These are phyloP conservation scores for Cymbopogon flexuosus DNA, from an alignment of 202 grass and related monocot species.

Conservation along the genomic window DNA sequence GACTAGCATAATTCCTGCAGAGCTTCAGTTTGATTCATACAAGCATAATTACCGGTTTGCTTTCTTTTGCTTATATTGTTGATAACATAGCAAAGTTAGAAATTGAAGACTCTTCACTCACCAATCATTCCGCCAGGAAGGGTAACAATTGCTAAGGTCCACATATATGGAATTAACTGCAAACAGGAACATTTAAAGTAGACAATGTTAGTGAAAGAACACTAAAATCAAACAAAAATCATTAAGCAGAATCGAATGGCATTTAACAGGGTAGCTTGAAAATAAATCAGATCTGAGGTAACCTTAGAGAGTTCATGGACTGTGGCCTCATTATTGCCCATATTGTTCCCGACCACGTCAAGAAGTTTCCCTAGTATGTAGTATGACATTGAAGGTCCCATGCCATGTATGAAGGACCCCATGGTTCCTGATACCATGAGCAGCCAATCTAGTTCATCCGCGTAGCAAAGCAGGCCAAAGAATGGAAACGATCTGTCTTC, in stretches of 20 bases:
- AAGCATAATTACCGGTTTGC: background rate
- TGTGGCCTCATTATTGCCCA: slow-evolving; percentile 23
- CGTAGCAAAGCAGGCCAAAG: slow-evolving; percentile 42
- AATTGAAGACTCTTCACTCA: slow-evolving; percentile 20
- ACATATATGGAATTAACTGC: slow-evolving; percentile 55
- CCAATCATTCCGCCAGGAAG: slow-evolving; percentile 58
- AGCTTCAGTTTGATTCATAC: background rate
- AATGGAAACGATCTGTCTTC: slow-evolving; percentile 29
- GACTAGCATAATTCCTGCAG: too few species aligned
- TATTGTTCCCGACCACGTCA: slow-evolving; percentile 42
- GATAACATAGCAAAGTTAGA: slow-evolving; percentile 7
- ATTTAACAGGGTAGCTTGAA: background rate
- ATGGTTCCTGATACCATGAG: slow-evolving; percentile 44
- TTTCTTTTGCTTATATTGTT: background rate
- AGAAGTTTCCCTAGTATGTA: slow-evolving; percentile 47
- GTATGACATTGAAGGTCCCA: slow-evolving; percentile 42
- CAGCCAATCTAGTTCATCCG: slow-evolving; percentile 44
- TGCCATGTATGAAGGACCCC: slow-evolving; percentile 48
- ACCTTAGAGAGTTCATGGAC: slow-evolving; percentile 43
- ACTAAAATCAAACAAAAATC: background rate
- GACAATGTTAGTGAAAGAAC: background rate
- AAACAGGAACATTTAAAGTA: slow-evolving; percentile 11
- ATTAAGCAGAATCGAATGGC: slow-evolving; percentile 2
- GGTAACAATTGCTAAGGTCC: slow-evolving; percentile 54
- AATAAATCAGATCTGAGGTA: background rate